Conservation (phyloP, 169 alveolate genomes). For the Cryptosporidium parvum region DNA sequence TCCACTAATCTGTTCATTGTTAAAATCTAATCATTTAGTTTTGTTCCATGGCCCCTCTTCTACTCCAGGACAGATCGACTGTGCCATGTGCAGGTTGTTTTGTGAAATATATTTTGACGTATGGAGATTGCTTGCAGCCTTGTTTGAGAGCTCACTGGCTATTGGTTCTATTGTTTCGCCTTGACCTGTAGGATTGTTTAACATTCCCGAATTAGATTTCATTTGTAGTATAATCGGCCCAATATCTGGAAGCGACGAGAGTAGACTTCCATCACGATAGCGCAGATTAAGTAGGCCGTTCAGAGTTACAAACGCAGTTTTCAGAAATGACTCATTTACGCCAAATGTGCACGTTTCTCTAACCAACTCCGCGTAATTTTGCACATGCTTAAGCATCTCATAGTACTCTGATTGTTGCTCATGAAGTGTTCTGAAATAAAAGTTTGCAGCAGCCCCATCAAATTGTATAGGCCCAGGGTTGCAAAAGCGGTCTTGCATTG, state of each 20-base stretch:
- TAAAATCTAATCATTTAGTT: conserved; percentile 28
- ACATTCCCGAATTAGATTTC: conserved; percentile 33
- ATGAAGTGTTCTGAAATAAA: conserved; percentile 87
- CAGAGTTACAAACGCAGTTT: conserved; percentile 87
- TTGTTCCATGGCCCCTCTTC: conserved; percentile 75
- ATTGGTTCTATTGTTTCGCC: not conserved
- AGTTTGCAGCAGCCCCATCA: conserved; percentile 88
- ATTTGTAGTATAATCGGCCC: conserved; percentile 61
- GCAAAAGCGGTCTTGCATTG: conserved; percentile 92
- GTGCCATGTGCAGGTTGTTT: conserved; percentile 5
- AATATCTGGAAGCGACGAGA: conserved; percentile 69
- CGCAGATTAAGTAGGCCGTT: conserved; percentile 81
- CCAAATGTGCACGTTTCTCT: conserved; percentile 91
- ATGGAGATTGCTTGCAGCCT: not conserved
- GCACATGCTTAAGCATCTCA: conserved; percentile 90
- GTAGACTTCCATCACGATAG: conserved; percentile 46
- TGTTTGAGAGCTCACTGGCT: not conserved
- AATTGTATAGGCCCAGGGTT: conserved; percentile 98
- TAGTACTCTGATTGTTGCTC: conserved; percentile 91
- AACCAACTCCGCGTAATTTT: conserved; percentile 85
- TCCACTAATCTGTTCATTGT: conserved; percentile 27
- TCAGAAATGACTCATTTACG: conserved; percentile 86
- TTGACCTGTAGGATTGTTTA: not conserved
- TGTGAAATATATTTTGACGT: conserved; percentile 54
- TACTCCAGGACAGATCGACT: conserved; percentile 73